Conservation (phyloP, 2,329 filamentous ascomycete genomes). For the Akanthomyces uredinophilus region DNA sequence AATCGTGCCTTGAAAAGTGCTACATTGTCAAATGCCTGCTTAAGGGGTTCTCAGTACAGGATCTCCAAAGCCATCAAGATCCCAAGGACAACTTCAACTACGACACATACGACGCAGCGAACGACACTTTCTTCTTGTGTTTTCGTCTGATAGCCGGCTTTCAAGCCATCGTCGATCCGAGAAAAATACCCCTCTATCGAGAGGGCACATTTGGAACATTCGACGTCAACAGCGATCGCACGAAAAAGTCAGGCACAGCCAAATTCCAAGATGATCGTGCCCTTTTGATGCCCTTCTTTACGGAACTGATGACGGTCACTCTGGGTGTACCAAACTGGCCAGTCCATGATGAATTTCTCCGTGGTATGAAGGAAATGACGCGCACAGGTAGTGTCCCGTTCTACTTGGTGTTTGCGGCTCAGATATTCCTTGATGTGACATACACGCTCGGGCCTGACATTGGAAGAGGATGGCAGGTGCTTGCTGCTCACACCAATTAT, state of each 20-base stretch:
- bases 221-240: constrained; percentile 25
- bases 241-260: constrained; percentile 23
- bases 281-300: constrained; percentile 25
- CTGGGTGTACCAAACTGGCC: constrained; percentile 19
- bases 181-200: constrained; percentile 16
- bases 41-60: background rate
- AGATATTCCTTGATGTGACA: constrained; percentile 28
- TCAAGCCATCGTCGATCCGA: constrained; percentile 18
- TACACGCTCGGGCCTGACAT: background rate
- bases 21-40: background rate
- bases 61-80: background rate
- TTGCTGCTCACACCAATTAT: background rate
- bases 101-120: constrained; percentile 23
- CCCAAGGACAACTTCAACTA: constrained; percentile 22
- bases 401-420: constrained; percentile 27
- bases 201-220: constrained; percentile 27
- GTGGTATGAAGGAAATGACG: constrained; percentile 23
- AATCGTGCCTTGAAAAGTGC: background rate
- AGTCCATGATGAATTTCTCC: constrained; percentile 26
- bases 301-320: constrained; percentile 10
- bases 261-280: constrained; percentile 32
- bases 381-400: constrained; percentile 24
- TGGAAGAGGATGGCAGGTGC: background rate
- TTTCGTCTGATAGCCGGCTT: constrained; percentile 22
- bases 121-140: constrained; percentile 22